Conservation (phyloP, 2,329 filamentous ascomycete species). For the Microthyrium microscopicum region DNA sequence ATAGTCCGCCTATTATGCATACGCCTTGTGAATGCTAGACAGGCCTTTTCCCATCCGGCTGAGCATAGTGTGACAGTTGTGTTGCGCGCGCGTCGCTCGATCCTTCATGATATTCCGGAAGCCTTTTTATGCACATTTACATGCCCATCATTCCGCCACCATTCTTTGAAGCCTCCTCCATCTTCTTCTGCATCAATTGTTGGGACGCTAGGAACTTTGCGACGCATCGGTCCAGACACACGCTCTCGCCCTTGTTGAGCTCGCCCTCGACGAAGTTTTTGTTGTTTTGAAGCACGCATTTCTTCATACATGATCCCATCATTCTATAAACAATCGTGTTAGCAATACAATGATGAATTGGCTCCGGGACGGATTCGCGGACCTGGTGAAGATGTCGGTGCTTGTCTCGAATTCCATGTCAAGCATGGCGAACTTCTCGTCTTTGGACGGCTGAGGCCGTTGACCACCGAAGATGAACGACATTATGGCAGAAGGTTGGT, state of each 20-base stretch:
- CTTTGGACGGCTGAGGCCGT: constrained; percentile 73
- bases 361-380: constrained; percentile 18
- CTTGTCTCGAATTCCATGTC: constrained; percentile 97
- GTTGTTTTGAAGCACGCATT: constrained; percentile 74
- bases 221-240: constrained; percentile 94
- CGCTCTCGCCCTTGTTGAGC: constrained; percentile 96
- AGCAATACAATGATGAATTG: constrained; percentile 3
- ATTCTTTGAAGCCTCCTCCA: constrained; percentile 61
- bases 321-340: constrained; percentile 44
- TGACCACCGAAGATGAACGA: constrained; percentile 55
- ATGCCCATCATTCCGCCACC: constrained; percentile 24
- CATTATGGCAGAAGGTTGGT: constrained; percentile 36
- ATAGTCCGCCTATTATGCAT: no score
- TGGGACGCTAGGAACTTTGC: constrained; percentile 98
- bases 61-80: no score
- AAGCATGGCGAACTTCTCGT: constrained; percentile 91
- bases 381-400: constrained; percentile 97
- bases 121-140: no score
- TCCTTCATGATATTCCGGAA: no score
- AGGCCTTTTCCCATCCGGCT: no score
- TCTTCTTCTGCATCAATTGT: constrained; percentile 91
- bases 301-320: constrained; percentile 75
- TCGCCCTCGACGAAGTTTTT: constrained; percentile 86
- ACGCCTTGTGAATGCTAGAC: no score
- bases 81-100: no score